These are phyloP conservation scores for Dictyostelium purpureum DNA, from an alignment of 78 protist genomes.

Conservation along the genomic window DNA sequence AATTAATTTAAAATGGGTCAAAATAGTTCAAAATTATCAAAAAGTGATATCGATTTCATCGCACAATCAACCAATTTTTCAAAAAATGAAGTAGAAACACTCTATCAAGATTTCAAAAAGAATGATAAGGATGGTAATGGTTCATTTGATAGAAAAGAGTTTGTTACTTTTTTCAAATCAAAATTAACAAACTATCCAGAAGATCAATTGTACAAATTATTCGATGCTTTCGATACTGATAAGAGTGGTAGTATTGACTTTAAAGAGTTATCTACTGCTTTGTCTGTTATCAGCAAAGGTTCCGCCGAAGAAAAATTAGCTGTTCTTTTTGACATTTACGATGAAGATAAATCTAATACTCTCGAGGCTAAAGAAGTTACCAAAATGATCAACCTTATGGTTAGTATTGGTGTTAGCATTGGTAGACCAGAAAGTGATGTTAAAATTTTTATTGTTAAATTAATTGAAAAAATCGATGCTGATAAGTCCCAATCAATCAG, in stretches of 20 bases:
- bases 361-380: constrained; percentile 38
- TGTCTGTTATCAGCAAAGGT: constrained; percentile 51
- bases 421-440: constrained; percentile 40
- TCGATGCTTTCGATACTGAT: constrained; percentile 58
- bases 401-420: constrained; percentile 11
- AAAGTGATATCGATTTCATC: neutral
- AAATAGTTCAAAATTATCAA: neutral
- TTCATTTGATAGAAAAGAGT: constrained; percentile 48
- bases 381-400: constrained; percentile 14
- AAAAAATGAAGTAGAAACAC: constrained; percentile 7
- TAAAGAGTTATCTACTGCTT: constrained; percentile 33
- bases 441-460: neutral
- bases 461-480: constrained; percentile 48
- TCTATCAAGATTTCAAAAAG: constrained; percentile 25
- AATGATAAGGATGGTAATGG: constrained; percentile 3
- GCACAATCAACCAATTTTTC: constrained; percentile 1
- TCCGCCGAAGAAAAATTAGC: neutral
- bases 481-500: constrained; percentile 22
- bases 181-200: constrained; percentile 28
- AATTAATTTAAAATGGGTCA: neutral
- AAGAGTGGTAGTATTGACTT: constrained; percentile 35
- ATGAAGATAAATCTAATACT: constrained; percentile 24
- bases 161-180: constrained; percentile 7
- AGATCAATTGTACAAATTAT: neutral
- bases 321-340: constrained; percentile 28